Evolutionary conservation across 345 rosid species (phyloP).

Genomic region (Heritiera fomes): DNA sequence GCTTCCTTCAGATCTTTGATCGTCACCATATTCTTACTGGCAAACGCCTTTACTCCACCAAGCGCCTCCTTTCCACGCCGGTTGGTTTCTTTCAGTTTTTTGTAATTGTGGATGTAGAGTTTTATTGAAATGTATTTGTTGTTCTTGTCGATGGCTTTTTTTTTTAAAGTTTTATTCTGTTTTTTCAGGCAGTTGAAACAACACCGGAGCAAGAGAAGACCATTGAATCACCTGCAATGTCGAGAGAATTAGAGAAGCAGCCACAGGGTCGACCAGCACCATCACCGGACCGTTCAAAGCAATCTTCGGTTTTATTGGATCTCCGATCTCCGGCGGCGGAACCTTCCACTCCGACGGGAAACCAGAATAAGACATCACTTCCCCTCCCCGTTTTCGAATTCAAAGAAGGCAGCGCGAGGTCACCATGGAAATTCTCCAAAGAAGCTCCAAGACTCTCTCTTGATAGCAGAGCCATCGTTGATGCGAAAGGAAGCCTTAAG

Average conservation of each 20-base stretch:
- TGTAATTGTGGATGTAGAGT: neutral
- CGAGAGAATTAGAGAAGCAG: slow-evolving; percentile 40
- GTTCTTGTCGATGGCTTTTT: neutral
- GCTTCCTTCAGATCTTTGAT: slow-evolving; percentile 93
- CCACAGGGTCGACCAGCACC: slow-evolving; percentile 38
- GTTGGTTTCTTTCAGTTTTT: slow-evolving; percentile 20
- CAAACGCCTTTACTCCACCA: slow-evolving; percentile 58
- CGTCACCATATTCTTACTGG: slow-evolving; percentile 69
- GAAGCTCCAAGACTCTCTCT: slow-evolving; percentile 96
- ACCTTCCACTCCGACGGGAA: slow-evolving; percentile 25
- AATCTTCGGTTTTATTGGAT: slow-evolving; percentile 39
- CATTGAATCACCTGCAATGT: slow-evolving; percentile 34
- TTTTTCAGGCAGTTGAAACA: slow-evolving; percentile 41
- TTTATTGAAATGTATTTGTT: neutral
- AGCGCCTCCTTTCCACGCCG: slow-evolving; percentile 57
- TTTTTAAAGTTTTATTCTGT: neutral
- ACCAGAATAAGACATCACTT: slow-evolving; percentile 38
- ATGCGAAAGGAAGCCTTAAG: slow-evolving; percentile 81
- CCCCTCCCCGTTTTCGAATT: slow-evolving; percentile 57
- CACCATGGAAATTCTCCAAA: slow-evolving; percentile 82
- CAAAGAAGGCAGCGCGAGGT: slow-evolving; percentile 48
- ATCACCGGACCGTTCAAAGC: slow-evolving; percentile 47
- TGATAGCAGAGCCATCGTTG: slow-evolving; percentile 90
- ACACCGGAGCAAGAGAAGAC: slow-evolving; percentile 31
- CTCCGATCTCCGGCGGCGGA: slow-evolving; percentile 43